These are phyloP conservation scores for Ustulina deusta DNA, from an alignment of 2,329 filamentous ascomycete species.

Conservation along the genomic window DNA sequence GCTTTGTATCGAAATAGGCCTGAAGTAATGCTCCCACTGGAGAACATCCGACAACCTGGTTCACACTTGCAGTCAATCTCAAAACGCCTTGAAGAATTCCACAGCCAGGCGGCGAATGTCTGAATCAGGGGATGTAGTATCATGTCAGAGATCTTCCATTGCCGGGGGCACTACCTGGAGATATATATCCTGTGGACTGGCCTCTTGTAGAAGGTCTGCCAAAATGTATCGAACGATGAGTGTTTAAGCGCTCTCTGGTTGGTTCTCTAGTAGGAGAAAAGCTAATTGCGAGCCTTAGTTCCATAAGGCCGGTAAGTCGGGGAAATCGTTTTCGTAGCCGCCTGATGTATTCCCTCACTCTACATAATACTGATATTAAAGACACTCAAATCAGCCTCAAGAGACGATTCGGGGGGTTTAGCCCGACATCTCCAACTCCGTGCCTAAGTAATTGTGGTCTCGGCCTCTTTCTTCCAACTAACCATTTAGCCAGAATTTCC, in stretches of 20 bases:
- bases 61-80: conserved; percentile 6
- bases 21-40: not conserved
- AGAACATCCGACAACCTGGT: conserved; percentile 14
- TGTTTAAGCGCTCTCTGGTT: not conserved
- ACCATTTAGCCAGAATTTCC: conserved; percentile 45
- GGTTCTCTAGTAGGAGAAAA: not conserved
- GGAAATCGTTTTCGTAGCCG: conserved; percentile 3
- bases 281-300: not conserved
- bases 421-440: conserved; percentile 24
- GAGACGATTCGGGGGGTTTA: conserved; percentile 10
- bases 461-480: conserved; percentile 38
- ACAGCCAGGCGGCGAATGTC: not conserved
- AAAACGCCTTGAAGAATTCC: not conserved
- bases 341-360: conserved; percentile 9
- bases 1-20: conserved; percentile 5
- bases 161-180: not conserved
- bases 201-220: not conserved
- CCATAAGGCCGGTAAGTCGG: not conserved
- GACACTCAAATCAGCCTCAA: conserved; percentile 33
- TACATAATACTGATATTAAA: conserved; percentile 21
- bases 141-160: conserved; percentile 2
- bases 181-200: not conserved
- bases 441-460: conserved; percentile 19
- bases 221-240: not conserved
- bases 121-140: not conserved